Evolutionary conservation across 2,329 filamentous ascomycete genomes (phyloP).

Genomic region (Calonectria hongkongensis): DNA sequence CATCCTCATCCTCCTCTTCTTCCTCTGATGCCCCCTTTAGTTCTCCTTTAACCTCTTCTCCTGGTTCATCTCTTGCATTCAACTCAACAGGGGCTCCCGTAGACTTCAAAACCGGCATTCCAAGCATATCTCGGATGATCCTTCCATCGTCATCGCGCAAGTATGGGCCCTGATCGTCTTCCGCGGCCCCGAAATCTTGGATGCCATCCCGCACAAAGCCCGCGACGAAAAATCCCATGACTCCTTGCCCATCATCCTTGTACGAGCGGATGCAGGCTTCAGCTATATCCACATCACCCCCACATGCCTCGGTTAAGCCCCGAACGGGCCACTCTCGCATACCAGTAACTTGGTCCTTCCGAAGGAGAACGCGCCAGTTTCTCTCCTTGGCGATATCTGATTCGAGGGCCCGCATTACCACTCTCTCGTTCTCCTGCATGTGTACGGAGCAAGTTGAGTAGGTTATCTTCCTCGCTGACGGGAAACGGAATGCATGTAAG

Average conservation of each 20-base stretch:
- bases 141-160: conserved; percentile 73
- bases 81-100: conserved; percentile 59
- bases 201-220: conserved; percentile 77
- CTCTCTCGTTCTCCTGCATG: conserved; percentile 89
- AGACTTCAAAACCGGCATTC: conserved; percentile 61
- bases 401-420: conserved; percentile 82
- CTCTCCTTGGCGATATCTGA: conserved; percentile 79
- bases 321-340: conserved; percentile 84
- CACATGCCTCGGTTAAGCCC: conserved; percentile 71
- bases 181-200: conserved; percentile 44
- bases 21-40: conserved; percentile 50
- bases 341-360: conserved; percentile 84
- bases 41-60: conserved; percentile 46
- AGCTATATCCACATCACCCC: conserved; percentile 72
- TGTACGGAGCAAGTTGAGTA: conserved; percentile 97
- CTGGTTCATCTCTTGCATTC: conserved; percentile 44
- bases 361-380: conserved; percentile 86
- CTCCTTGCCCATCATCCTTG: conserved; percentile 86
- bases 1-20: too few species aligned
- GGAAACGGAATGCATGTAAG: conserved; percentile 89
- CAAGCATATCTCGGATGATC: conserved; percentile 66
- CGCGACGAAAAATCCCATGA: conserved; percentile 98
- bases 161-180: conserved; percentile 67
- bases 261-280: conserved; percentile 89
- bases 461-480: conserved; percentile 83